phyloP scores from a whole-genome alignment of 441 rosid species.

The Mallotus repandus region DNA sequence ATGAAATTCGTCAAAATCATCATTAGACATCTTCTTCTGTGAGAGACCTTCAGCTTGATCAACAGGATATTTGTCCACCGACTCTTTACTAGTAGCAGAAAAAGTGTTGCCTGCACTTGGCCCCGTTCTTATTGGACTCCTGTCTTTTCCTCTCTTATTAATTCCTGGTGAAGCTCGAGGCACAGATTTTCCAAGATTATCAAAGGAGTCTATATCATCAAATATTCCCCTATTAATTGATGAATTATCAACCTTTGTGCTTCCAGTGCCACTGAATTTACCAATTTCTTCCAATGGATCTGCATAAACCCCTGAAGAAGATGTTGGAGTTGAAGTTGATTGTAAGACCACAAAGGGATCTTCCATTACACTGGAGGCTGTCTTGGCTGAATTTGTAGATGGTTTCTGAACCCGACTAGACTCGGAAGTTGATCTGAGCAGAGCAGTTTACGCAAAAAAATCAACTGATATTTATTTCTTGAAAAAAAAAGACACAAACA shows the following conservation, averaged over 20 bases:
- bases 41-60: constrained; percentile 40
- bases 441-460: constrained; percentile 16
- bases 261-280: constrained; percentile 48
- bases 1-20: constrained; percentile 40
- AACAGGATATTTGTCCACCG: constrained; percentile 35
- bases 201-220: constrained; percentile 68
- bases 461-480: constrained; percentile 11
- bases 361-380: constrained; percentile 46
- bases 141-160: constrained; percentile 42
- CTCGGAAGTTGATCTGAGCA: constrained; percentile 62
- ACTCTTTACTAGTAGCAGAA: constrained; percentile 40
- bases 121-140: constrained; percentile 45
- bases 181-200: constrained; percentile 54
- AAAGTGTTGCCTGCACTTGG: constrained; percentile 37
- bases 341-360: constrained; percentile 70
- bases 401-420: constrained; percentile 47
- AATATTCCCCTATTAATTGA: constrained; percentile 47
- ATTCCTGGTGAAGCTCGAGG: constrained; percentile 43
- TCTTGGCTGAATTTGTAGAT: constrained; percentile 37
- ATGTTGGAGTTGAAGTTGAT: constrained; percentile 47
- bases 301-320: constrained; percentile 45
- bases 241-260: constrained; percentile 39
- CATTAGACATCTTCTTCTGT: constrained; percentile 42
- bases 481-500: constrained; percentile 9
- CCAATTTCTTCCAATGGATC: constrained; percentile 63